These are phyloP conservation scores for Raphidocelis subcapitata DNA, from an alignment of 139 green algal species.

Conservation along the genomic window DNA sequence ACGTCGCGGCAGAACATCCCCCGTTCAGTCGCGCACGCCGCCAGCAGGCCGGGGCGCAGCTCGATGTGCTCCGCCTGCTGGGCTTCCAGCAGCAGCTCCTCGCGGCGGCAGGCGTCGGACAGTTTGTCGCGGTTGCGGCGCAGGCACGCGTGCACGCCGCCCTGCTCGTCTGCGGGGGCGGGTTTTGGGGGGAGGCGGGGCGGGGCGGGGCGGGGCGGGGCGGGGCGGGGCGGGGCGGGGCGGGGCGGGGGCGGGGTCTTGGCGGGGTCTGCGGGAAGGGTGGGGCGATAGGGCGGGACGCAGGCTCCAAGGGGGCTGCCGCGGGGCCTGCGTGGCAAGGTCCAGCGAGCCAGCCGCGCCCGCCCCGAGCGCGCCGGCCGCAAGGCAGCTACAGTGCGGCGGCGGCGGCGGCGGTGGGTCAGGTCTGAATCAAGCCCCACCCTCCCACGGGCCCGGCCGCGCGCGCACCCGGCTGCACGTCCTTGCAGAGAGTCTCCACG, in stretches of 20 bases:
- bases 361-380: no score
- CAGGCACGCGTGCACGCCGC: conserved; percentile 79
- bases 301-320: no score
- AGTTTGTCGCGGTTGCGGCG: conserved; percentile 64
- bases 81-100: conserved; percentile 77
- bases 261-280: background rate
- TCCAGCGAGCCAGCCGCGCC: no score
- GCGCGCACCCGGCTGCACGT: conserved; percentile 55
- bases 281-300: no score
- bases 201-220: background rate
- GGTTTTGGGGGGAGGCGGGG: background rate
- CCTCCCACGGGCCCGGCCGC: no score
- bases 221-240: background rate
- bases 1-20: conserved; percentile 66
- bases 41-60: conserved; percentile 55
- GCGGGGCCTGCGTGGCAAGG: no score
- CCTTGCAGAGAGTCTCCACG: conserved; percentile 67
- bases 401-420: no score
- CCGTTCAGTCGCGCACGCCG: conserved; percentile 58
- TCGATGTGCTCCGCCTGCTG: conserved; percentile 58
- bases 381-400: no score
- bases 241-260: background rate
- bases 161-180: conserved; percentile 54
- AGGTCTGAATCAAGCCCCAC: no score
- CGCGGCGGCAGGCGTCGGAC: conserved; percentile 55